Evolutionary conservation across 2,329 filamentous ascomycete species (phyloP).

Genomic region (Geosmithia flava): DNA sequence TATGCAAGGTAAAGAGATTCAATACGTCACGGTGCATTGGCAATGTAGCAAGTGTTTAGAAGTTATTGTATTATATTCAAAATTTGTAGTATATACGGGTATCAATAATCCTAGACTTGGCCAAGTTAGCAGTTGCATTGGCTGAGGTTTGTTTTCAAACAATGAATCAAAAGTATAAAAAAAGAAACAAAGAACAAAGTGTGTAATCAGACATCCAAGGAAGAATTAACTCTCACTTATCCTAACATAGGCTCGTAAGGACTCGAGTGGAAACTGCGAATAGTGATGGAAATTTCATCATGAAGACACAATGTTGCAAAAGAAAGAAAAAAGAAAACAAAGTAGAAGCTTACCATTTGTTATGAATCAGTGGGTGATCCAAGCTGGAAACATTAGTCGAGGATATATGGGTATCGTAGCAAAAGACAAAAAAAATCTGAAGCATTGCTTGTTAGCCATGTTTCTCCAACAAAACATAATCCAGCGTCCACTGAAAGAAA

Average conservation of each 20-base stretch:
- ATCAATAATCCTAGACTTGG: neutral
- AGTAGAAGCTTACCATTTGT: constrained; percentile 4
- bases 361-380: neutral
- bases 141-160: neutral
- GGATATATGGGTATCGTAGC: neutral
- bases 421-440: neutral
- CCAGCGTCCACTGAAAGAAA: constrained; percentile 1
- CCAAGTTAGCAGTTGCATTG: neutral
- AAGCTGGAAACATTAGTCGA: neutral
- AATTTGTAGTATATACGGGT: no score
- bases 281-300: constrained; percentile 67
- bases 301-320: constrained; percentile 13
- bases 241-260: constrained; percentile 51
- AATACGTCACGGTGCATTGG: no score
- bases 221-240: constrained; percentile 58
- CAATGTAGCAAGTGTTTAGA: no score
- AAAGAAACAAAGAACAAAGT: constrained; percentile 7
- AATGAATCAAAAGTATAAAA: neutral
- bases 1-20: no score
- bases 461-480: neutral
- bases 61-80: no score
- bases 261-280: constrained; percentile 87
- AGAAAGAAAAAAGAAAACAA: constrained; percentile 6
- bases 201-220: constrained; percentile 63
- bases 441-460: neutral